Percentiles rank a stretch among this genome's conserved stretches.
Evolutionary conservation across 2,329 filamentous ascomycete genomes (phyloP).

Genomic region (Pseudocercospora eumusae): DNA sequence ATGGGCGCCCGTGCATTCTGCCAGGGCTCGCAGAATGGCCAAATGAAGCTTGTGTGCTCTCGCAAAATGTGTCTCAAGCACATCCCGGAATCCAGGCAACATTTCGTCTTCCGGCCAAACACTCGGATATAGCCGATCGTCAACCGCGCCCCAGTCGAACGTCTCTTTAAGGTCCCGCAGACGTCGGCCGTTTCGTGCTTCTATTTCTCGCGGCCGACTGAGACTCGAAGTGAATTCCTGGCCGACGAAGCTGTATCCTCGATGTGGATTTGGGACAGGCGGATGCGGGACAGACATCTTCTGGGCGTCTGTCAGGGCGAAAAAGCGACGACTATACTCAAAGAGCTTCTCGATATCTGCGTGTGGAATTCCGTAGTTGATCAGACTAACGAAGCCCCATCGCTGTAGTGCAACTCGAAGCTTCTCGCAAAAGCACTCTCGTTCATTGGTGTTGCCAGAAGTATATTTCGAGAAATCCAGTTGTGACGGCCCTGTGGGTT

Average conservation of each 20-base stretch:
- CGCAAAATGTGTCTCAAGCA: slow-evolving; percentile 16
- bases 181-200: slow-evolving; percentile 16
- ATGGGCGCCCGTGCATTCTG: slow-evolving; percentile 9
- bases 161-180: slow-evolving; percentile 20
- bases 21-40: slow-evolving; percentile 16
- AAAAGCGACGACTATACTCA: slow-evolving; percentile 17
- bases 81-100: slow-evolving; percentile 14
- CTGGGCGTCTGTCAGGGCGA: slow-evolving; percentile 13
- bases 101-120: slow-evolving; percentile 16
- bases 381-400: slow-evolving; percentile 20
- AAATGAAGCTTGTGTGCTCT: slow-evolving; percentile 12
- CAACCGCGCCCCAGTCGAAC: slow-evolving; percentile 17
- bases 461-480: slow-evolving; percentile 17
- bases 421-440: slow-evolving; percentile 11
- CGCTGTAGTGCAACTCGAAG: slow-evolving; percentile 14
- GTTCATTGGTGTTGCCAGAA: slow-evolving; percentile 2
- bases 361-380: slow-evolving; percentile 17
- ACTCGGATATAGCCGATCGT: slow-evolving; percentile 18
- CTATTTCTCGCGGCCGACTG: slow-evolving; percentile 14
- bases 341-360: slow-evolving; percentile 15
- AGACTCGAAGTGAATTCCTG: slow-evolving; percentile 20
- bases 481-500: slow-evolving; percentile 8
- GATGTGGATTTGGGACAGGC: slow-evolving; percentile 19
- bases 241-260: slow-evolving; percentile 22
- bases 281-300: slow-evolving; percentile 20